These are phyloP conservation scores for Rosa rugosa DNA, from an alignment of 306 rosid species.

Conservation along the genomic window DNA sequence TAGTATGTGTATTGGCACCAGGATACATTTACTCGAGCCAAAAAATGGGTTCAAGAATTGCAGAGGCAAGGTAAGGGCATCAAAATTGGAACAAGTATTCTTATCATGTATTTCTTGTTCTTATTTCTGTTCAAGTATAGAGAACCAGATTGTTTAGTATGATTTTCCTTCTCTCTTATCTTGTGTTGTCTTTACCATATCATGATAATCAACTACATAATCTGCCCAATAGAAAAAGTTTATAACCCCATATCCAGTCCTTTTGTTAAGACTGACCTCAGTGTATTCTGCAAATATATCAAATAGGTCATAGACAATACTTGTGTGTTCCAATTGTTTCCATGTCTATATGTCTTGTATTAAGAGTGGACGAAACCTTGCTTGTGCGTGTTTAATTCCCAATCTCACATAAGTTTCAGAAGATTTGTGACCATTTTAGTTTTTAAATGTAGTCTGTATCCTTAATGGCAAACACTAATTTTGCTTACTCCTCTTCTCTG, in stretches of 20 bases:
- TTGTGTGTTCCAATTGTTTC: neutral
- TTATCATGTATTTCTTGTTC: neutral
- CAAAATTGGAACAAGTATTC: constrained; percentile 2
- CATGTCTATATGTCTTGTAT: neutral
- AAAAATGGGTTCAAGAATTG: constrained; percentile 88
- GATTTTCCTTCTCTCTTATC: neutral
- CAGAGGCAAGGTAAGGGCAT: constrained; percentile 65
- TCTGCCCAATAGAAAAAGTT: neutral
- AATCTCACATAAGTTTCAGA: neutral
- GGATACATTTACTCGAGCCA: constrained; percentile 83
- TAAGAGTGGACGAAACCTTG: neutral
- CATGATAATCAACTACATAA: neutral
- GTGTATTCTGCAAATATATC: neutral
- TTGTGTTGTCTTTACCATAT: neutral
- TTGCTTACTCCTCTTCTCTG: neutral
- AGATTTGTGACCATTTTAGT: neutral
- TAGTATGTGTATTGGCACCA: constrained; percentile 28
- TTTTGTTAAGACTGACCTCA: neutral
- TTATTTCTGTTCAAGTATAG: neutral
- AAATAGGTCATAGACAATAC: neutral
- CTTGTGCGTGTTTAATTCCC: neutral
- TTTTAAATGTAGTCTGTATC: neutral
- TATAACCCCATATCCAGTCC: neutral
- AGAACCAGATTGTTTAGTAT: neutral
- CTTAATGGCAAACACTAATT: neutral